Base-by-base conservation (phyloP, 2,329 filamentous ascomycete genomes). In the Chaetomiaceae sp. region DNA sequence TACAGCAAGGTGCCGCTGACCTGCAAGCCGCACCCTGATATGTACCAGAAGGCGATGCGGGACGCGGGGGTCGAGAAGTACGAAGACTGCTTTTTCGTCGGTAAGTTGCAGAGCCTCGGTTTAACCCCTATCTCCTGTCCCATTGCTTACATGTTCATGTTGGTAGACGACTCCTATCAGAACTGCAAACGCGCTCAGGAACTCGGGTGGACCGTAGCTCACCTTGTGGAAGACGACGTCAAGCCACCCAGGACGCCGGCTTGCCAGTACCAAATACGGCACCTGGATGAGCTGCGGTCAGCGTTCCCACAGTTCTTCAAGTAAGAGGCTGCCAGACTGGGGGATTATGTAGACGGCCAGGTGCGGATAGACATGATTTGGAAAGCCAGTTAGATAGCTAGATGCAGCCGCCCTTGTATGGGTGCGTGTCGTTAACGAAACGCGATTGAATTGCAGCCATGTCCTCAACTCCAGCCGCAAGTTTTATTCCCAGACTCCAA, bases 291-390 rank as follows among this genome's bases (percentile, higher is more conserved):
- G 63, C 71, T 99, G 51, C 81, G 87, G 40, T 71, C 71, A 0
- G 68, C 87, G 10, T 97, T 92, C 59, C 90, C 93, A 0, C 83
- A 95, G 51, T 82, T 96, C 55, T 96, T 99, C 76, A 93, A 87
- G 67, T 38, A 47, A 5, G 34, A 27, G 3, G 21, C 25, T 5
- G 16, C 25, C 30, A 23, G 40, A n/a, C 17, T 42, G 33, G 48
- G 37, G 21, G 19, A 16, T n/a, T 9, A 14, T 3, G 9, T 5
- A 5, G 13, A 39, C 16, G 23, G 16, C 12, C 20, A 38, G 33
- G 5, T 17, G 13, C 23, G 8, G 14, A 48, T 50, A 53, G 31
- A 50, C 33, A n/a, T n/a, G n/a, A n/a, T 10, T 10, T 20, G 44
- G 10, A 13, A 6, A 37, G 25, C n/a, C n/a, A n/a, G n/a, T n/a